Conservation (phyloP, 805 yeast species). For the Sugiyamaella mastotermitis region DNA sequence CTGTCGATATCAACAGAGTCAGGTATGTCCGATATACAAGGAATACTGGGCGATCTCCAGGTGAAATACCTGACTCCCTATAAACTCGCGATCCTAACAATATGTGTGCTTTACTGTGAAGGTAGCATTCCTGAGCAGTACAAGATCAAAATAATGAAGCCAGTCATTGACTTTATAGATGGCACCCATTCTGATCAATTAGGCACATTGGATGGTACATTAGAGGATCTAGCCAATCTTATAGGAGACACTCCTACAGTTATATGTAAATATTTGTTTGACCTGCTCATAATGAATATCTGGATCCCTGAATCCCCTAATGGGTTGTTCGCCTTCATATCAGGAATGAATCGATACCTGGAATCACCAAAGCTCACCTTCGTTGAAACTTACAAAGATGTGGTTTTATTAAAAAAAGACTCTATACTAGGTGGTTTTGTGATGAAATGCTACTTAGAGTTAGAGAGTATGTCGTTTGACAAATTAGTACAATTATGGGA, state of each 20-base stretch:
- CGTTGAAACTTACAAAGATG: no score
- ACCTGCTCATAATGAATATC: slow-evolving; percentile 8
- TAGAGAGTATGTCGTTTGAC: slow-evolving; percentile 39
- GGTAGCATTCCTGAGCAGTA: slow-evolving; percentile 9
- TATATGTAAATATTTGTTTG: slow-evolving; percentile 4
- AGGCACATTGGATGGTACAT: slow-evolving; percentile 1
- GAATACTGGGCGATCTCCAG: slow-evolving; percentile 3
- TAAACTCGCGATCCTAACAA: slow-evolving; percentile 20
- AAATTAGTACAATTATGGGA: slow-evolving; percentile 37
- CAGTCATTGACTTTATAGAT: slow-evolving; percentile 17
- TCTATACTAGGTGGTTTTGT: slow-evolving; percentile 21
- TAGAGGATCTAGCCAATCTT: slow-evolving; percentile 1
- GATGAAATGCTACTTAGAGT: slow-evolving; percentile 22
- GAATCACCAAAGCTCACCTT: slow-evolving; percentile 4
- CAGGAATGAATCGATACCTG: slow-evolving; percentile 13
- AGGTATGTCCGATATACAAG: no score
- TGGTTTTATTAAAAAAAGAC: no score
- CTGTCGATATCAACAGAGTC: no score
- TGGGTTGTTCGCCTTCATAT: slow-evolving; percentile 15
- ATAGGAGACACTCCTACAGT: slow-evolving; percentile 1
- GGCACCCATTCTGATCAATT: slow-evolving; percentile 5
- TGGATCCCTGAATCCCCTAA: slow-evolving; percentile 15
- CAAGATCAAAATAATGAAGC: slow-evolving; percentile 23
- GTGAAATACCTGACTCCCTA: slow-evolving; percentile 21
- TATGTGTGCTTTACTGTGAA: slow-evolving; percentile 20